A percentile compares a stretch with the other conserved stretches of the same genome.
These are phyloP conservation scores for Fistulifera pelliculosa DNA, from an alignment of 108 stramenopile genomes.

Conservation along the genomic window DNA sequence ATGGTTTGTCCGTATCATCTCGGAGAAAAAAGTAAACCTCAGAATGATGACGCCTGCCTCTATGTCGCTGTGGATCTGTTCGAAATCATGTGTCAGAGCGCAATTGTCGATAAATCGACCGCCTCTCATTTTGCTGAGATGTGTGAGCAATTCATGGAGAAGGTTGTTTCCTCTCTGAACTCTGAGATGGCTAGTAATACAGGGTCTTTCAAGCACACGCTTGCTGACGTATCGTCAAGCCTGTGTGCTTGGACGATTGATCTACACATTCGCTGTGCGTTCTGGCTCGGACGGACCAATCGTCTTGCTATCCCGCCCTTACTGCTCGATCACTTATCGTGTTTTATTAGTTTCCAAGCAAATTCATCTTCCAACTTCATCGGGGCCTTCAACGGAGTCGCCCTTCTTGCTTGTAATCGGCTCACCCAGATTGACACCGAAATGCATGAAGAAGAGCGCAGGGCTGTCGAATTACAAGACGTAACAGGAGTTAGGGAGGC, in stretches of 20 bases:
- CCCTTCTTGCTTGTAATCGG: constrained; percentile 31
- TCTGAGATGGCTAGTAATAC: not conserved
- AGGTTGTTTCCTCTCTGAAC: constrained; percentile 3
- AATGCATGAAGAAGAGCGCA: constrained; percentile 26
- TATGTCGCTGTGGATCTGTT: constrained; percentile 6
- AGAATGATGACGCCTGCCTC: not conserved
- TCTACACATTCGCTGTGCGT: constrained; percentile 27
- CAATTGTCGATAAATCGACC: constrained; percentile 19
- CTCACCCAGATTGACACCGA: constrained; percentile 29
- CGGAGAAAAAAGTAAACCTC: not conserved
- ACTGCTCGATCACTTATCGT: constrained; percentile 8
- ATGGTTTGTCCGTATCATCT: constrained; percentile 25
- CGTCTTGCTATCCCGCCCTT: constrained; percentile 10
- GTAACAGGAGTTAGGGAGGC: not conserved
- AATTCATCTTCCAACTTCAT: not conserved
- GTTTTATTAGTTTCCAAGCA: not conserved
- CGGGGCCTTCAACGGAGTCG: constrained; percentile 9
- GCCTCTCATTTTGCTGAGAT: constrained; percentile 13
- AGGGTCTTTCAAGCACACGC: not conserved
- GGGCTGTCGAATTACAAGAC: constrained; percentile 11
- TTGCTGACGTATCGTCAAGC: constrained; percentile 1
- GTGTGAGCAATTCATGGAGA: constrained; percentile 16
- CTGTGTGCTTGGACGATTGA: constrained; percentile 30
- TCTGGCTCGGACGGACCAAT: constrained; percentile 19
- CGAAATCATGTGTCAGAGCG: constrained; percentile 14